Percentiles rank a stretch among this genome's conserved stretches.
These are phyloP conservation scores for Lecanosticta acicola DNA, from an alignment of 2,329 filamentous ascomycete genomes.

Conservation along the genomic window DNA sequence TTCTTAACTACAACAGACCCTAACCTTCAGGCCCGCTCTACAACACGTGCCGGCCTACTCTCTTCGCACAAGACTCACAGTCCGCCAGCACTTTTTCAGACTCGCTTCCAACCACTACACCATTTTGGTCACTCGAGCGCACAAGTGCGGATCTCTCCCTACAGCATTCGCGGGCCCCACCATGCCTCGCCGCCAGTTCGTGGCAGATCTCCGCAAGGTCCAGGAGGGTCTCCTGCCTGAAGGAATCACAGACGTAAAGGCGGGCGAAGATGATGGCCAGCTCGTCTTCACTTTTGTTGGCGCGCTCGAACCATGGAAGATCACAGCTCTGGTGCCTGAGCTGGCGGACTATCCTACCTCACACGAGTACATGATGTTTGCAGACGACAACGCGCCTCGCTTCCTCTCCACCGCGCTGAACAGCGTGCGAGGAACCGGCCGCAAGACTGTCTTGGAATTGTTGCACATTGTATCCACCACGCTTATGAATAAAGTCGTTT, in stretches of 20 bases:
- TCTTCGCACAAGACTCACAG: background rate
- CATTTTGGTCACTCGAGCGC: too few relatives aligned
- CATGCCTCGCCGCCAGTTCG: slow-evolving; percentile 65
- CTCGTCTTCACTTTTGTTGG: slow-evolving; percentile 55
- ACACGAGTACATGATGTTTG: slow-evolving; percentile 55
- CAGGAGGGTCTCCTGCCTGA: slow-evolving; percentile 36
- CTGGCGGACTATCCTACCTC: slow-evolving; percentile 54
- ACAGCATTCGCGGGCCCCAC: too few relatives aligned
- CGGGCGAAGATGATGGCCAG: slow-evolving; percentile 66
- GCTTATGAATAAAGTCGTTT: slow-evolving; percentile 28
- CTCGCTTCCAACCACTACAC: too few relatives aligned
- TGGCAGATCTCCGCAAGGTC: slow-evolving; percentile 50
- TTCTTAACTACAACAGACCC: background rate
- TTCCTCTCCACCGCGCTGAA: slow-evolving; percentile 42
- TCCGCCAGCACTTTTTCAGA: too few relatives aligned
- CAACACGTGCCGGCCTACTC: background rate
- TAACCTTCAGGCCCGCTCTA: background rate
- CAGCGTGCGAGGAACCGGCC: slow-evolving; percentile 40
- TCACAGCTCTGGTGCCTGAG: slow-evolving; percentile 44
- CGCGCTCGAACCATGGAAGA: slow-evolving; percentile 27
- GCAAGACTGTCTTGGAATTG: slow-evolving; percentile 46
- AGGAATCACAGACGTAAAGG: slow-evolving; percentile 51
- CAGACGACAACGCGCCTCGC: slow-evolving; percentile 43
- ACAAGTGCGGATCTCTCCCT: too few relatives aligned
- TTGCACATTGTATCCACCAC: slow-evolving; percentile 42